These are phyloP conservation scores for Daphne laureola DNA, from an alignment of 441 rosid genomes.

Conservation along the genomic window DNA sequence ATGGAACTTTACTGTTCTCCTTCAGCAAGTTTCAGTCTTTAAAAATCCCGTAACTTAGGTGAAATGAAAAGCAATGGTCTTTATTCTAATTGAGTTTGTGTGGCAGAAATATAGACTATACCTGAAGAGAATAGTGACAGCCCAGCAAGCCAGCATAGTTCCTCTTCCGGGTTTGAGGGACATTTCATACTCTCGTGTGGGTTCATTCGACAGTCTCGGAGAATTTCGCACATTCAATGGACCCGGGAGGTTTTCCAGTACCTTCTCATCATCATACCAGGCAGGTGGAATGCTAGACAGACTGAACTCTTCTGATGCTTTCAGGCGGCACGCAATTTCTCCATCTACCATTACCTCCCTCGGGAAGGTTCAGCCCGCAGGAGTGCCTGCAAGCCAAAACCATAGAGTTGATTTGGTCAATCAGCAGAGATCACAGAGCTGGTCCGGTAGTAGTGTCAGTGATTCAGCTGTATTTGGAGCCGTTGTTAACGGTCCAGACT, in stretches of 20 bases:
- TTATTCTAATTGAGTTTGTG: slow-evolving; percentile 15
- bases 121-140: slow-evolving; percentile 53
- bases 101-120: slow-evolving; percentile 88
- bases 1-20: background rate
- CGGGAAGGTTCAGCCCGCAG: slow-evolving; percentile 41
- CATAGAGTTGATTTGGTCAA: slow-evolving; percentile 35
- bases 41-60: too few relatives aligned
- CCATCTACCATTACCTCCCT: slow-evolving; percentile 43
- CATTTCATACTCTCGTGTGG: slow-evolving; percentile 42
- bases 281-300: slow-evolving; percentile 48
- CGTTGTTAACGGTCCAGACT: slow-evolving; percentile 30
- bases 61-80: background rate
- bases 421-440: slow-evolving; percentile 37
- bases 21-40: too few relatives aligned
- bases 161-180: slow-evolving; percentile 52
- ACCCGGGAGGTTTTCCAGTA: slow-evolving; percentile 43
- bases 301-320: slow-evolving; percentile 50
- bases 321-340: slow-evolving; percentile 47
- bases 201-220: slow-evolving; percentile 53
- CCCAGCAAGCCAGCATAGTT: slow-evolving; percentile 42
- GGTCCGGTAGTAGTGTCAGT: slow-evolving; percentile 28
- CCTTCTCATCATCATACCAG: slow-evolving; percentile 43
- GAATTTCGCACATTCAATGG: slow-evolving; percentile 44
- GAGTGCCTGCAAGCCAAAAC: slow-evolving; percentile 34
- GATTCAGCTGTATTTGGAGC: slow-evolving; percentile 23